Conservation (phyloP, 2,329 filamentous ascomycete genomes). For the Pestalotiopsis sp. region DNA sequence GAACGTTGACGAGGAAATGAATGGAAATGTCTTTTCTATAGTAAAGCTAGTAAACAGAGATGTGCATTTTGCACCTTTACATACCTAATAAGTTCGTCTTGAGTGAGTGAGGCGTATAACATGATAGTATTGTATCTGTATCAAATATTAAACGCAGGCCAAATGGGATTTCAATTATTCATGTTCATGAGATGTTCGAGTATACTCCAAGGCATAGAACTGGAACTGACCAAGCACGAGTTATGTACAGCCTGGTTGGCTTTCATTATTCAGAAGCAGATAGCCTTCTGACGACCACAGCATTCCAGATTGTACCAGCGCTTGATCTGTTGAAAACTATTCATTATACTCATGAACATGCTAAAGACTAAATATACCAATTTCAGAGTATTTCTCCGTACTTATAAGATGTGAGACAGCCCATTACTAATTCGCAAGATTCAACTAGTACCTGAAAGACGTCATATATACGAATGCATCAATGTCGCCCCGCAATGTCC, state of each 20-base stretch:
- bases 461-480: neutral
- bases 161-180: no score
- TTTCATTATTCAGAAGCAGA: no score
- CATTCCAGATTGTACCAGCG: neutral
- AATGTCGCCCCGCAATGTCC: constrained; percentile 1
- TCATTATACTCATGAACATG: neutral
- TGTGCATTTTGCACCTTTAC: constrained; percentile 7
- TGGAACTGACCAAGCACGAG: no score
- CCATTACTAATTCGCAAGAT: neutral
- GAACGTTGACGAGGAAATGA: constrained; percentile 5
- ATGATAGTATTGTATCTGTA: no score
- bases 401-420: neutral
- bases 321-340: neutral
- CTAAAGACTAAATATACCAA: neutral
- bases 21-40: constrained; percentile 11
- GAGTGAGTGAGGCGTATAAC: no score
- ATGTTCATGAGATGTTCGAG: no score
- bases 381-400: neutral
- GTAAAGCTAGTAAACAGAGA: constrained; percentile 6
- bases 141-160: no score
- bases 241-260: no score
- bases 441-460: constrained; percentile 5
- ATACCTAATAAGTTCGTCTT: neutral
- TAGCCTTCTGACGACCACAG: no score
- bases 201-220: no score